Base-by-base conservation (phyloP, 305 asterid species). In the Fraxinus floribunda region DNA sequence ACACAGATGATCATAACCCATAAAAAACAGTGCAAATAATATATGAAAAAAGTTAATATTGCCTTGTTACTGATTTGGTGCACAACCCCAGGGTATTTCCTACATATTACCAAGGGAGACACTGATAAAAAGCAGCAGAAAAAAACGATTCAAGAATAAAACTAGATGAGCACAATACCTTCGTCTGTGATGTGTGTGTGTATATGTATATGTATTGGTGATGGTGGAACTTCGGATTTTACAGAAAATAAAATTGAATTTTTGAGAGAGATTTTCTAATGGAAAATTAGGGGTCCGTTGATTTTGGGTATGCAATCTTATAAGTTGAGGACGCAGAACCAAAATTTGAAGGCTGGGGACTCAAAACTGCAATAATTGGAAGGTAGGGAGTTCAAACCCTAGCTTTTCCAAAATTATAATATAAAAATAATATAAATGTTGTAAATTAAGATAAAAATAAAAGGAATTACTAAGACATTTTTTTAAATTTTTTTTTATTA, bases 1-100 rank as follows among this genome's bases (percentile, higher is more conserved):
- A 34, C 81, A 75, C 68, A 81, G 74, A 70, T 26, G 41, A 77
- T 88, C 82, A 83, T 39, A 76, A 79, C 70, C 66, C 78, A 62
- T 4, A 76, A 77, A 70, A 81, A 20, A 36, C 26, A n/a, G 26
- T 34, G 44, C 75, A 20, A 44, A 64, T 46, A 35, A 82, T 71
- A 7, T 36, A 60, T 15, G 38, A 71, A 71, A 71, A 5, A 70
- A 29, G 75, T 29, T 30, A 30, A 13, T 66, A 66, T 26, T 26
- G 75, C 75, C 9, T 30, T 29, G 44, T 70, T 70, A 32, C 76
- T 29, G 15, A 30, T 70, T 70, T 29, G 4, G 41, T 32, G 24
- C 76, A 70, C 35, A 52, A 70, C 76, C 41, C 76, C 35, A 30
- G 24, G 32, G 16, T 26, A 66, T 62, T 2, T 62, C 72, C 5